Conservation (phyloP, 129 eudicot genomes). For the Centaurea solstitialis region DNA sequence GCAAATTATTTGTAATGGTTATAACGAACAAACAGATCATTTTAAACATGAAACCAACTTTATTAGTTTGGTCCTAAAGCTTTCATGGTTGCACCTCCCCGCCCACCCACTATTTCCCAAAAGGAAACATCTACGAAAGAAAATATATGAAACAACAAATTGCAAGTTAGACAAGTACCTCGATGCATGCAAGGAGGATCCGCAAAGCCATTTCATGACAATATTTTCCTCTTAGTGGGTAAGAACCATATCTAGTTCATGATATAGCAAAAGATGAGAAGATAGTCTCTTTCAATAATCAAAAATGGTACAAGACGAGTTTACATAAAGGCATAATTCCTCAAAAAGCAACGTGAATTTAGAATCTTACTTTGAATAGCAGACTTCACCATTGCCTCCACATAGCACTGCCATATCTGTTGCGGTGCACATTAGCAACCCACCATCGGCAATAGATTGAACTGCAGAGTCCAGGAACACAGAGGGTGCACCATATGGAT, state of each 20-base stretch:
- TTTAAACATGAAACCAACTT: too few species aligned
- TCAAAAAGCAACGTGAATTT: neutral
- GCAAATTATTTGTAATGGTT: neutral
- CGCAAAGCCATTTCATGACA: slow-evolving; percentile 98
- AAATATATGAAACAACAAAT: neutral
- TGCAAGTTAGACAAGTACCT: slow-evolving; percentile 46
- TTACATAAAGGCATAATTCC: neutral
- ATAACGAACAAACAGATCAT: neutral
- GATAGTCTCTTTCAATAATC: neutral
- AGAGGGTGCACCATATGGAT: slow-evolving; percentile 96
- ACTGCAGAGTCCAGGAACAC: slow-evolving; percentile 94
- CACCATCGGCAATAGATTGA: slow-evolving; percentile 93
- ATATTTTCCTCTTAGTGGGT: slow-evolving; percentile 92
- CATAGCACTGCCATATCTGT: slow-evolving; percentile 99
- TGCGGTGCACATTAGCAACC: slow-evolving; percentile 94
- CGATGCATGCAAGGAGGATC: slow-evolving; percentile 95
- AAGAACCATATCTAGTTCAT: slow-evolving; percentile 77
- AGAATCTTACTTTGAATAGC: slow-evolving; percentile 84
- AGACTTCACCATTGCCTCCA: slow-evolving; percentile 95
- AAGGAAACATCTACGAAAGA: too few species aligned
- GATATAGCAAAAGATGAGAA: slow-evolving; percentile 20
- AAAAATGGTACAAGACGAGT: neutral
- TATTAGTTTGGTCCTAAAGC: too few species aligned
- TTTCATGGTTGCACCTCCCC: too few species aligned
- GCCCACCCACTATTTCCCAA: too few species aligned